Evolutionary conservation across 768 basidiomycete species (phyloP).

Genomic region (Hypholoma sublateritium): DNA sequence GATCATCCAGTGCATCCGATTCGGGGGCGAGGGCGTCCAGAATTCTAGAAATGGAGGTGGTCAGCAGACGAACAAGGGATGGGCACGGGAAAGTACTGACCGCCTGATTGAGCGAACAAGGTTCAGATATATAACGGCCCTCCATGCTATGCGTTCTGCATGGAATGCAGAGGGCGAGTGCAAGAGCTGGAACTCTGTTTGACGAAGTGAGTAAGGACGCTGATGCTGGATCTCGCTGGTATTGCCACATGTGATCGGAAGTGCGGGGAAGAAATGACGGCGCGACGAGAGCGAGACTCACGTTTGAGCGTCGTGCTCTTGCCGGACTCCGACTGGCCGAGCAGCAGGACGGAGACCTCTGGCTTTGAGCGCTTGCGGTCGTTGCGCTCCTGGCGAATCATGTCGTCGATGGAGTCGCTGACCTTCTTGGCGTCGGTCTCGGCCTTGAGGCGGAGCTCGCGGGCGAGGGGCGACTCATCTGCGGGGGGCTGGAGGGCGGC

Average conservation of each 20-base stretch:
- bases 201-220: conserved; percentile 2
- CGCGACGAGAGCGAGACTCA: conserved; percentile 42
- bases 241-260: neutral
- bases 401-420: conserved; percentile 78
- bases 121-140: conserved; percentile 86
- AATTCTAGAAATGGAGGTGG: conserved; percentile 46
- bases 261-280: neutral
- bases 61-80: conserved; percentile 12
- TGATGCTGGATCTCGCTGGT: neutral
- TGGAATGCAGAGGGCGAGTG: conserved; percentile 77
- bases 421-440: conserved; percentile 73
- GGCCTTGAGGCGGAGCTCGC: conserved; percentile 60
- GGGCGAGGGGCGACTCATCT: conserved; percentile 68
- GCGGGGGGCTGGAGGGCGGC: conserved; percentile 67
- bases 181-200: conserved; percentile 78
- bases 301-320: conserved; percentile 89
- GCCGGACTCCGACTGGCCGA: conserved; percentile 88
- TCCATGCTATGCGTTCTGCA: conserved; percentile 82
- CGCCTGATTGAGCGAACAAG: conserved; percentile 79
- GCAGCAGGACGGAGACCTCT: conserved; percentile 74
- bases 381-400: conserved; percentile 64
- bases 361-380: conserved; percentile 59
- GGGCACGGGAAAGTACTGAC: conserved; percentile 35
- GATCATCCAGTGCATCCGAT: conserved; percentile 55
- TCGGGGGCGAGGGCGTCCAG: conserved; percentile 74